Evolutionary conservation across 768 basidiomycete species (phyloP), one percentile per base, ranked within the genome.

Genomic region (Leccinum variicolor): DNA sequence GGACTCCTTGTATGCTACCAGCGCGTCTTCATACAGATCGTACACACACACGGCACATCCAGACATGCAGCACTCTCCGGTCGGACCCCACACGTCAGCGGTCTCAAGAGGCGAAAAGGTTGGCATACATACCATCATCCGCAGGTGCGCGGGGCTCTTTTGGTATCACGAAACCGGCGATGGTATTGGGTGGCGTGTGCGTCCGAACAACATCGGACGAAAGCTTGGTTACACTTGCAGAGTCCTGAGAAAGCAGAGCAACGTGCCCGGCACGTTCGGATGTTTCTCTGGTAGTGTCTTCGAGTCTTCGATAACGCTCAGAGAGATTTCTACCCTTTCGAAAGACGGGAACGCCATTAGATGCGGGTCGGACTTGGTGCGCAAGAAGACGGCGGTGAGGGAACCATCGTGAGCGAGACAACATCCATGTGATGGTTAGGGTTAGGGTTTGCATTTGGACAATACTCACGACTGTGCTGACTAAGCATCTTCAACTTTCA

Each of bases 11-110:
- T 93, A 93, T 13, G 75, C 76, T 23, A 76, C 75, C 2, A 91
- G 70, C 1, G 86, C 81, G 50, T 93, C 91, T 59, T 90, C 85
- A 73, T 94, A 92, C 25, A 94, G 70, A 64, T 93, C 92, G 73
- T 95, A 91, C 8, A 95, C 89, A 70, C 94, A 95, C n/a, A 94
- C 73, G 0, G 92, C 90, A 66, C 94, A 96, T 29, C 91, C 91
- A 3, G 92, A 93, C 93, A 95, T 95, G 76, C 93, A 96, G 71
- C 93, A 94, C 72, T 94, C 93, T 94, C 62, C 10, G 2, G 17
- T 47, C 33, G 19, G 23, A n/a, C 45, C 15, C 25, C 26, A 31
- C 3, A 19, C 6, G 5, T 10, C 9, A 17, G 33, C 15, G 14
- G 3, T 10, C 49, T 13, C 28, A 14, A 2, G 6, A 11, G 13